Percentiles rank a stretch among this genome's conserved stretches.
These are phyloP conservation scores for Leucaena leucocephala DNA, from an alignment of 306 rosid genomes.

Conservation along the genomic window DNA sequence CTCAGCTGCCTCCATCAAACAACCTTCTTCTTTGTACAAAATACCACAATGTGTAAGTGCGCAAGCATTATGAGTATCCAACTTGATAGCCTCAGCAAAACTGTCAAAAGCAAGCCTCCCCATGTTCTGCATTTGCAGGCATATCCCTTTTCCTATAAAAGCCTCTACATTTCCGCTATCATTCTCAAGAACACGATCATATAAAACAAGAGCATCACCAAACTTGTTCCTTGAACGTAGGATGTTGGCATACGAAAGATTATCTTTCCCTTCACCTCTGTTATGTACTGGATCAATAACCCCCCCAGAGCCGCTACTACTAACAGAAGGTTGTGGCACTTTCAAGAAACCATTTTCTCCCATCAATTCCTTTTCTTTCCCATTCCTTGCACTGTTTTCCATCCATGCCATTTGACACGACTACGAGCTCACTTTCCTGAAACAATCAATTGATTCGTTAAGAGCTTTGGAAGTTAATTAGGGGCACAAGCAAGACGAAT, in stretches of 20 bases:
- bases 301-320: constrained; percentile 47
- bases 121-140: constrained; percentile 94
- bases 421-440: constrained; percentile 41
- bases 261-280: constrained; percentile 66
- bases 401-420: constrained; percentile 62
- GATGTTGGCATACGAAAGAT: constrained; percentile 72
- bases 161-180: constrained; percentile 80
- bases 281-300: constrained; percentile 37
- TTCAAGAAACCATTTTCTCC: constrained; percentile 79
- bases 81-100: constrained; percentile 74
- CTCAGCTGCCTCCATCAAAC: constrained; percentile 94
- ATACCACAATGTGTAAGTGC: constrained; percentile 94
- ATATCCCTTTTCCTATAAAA: constrained; percentile 92
- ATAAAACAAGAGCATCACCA: constrained; percentile 77
- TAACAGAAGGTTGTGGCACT: constrained; percentile 53
- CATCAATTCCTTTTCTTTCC: constrained; percentile 52
- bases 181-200: constrained; percentile 68
- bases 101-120: constrained; percentile 82
- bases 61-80: constrained; percentile 85
- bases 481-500: constrained; percentile 1
- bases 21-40: constrained; percentile 93
- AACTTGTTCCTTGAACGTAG: constrained; percentile 92
- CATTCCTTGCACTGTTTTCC: constrained; percentile 58
- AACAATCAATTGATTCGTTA: neutral
- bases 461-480: neutral